Base-by-base conservation (phyloP, 75 land plant genomes). In the Chamaecyparis obtusa region DNA sequence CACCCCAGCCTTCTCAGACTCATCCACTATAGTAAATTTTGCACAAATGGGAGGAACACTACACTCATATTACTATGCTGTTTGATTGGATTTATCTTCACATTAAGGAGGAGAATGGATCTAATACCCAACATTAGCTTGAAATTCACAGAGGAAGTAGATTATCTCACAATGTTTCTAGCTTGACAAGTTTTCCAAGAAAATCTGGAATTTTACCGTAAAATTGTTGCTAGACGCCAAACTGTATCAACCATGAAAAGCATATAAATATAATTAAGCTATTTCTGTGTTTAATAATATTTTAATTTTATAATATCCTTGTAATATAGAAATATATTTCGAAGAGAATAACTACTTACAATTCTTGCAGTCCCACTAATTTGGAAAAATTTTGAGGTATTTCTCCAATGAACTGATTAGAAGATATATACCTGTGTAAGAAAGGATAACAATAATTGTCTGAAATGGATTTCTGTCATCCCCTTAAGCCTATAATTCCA, bases 201-300 rank as follows among this genome's bases (percentile, higher is more conserved):
- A 89, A 85, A 27, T 77, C 60, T 17, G 92, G 90, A 16, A 91
- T 85, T 36, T 36, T 89, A 27, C 92, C 92, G 79, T 54, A n/a
- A 91, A 84, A 27, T 48, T 48, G 56, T 80, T 91, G 54, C 92
- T 87, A 84, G 83, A 84, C 32, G 89, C 87, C 71, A 88, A 19
- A 44, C 92, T 91, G 86, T 43, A 67, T 24, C 16, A 0, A 67
- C 71, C 71, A 67, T 67, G 71, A 67, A 67, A 85, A 32, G 35
- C 5, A 69, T 10, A 46, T 79, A 35, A 6, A 37, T 36, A 80
- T 76, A 16, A 33, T 33, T 30, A 30, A 51, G 55, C 35, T 33
- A 51, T 51, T 51, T 57, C 24, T 21, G 64, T 19, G 64, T 57
- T 19, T 57, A 24, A 57, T 57, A 3, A 57, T 57, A 21, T 57